Evolutionary conservation across 768 basidiomycete species (phyloP).

Genomic region (Ramaria rubella): DNA sequence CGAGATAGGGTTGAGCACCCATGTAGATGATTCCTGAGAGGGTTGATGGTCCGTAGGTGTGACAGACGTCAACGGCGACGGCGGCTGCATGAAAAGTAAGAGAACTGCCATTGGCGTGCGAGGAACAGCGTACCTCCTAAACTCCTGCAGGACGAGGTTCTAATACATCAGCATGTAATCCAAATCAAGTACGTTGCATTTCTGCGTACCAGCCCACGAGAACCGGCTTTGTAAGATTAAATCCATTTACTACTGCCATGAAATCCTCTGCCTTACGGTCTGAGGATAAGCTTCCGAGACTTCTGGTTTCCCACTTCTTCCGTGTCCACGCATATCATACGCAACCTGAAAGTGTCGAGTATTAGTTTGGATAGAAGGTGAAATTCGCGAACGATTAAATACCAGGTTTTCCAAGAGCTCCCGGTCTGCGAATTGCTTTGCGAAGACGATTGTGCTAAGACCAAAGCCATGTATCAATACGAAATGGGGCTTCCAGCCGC

Average conservation of each 20-base stretch:
- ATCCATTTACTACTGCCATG: conserved; percentile 25
- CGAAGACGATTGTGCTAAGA: conserved; percentile 31
- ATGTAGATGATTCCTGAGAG: conserved; percentile 17
- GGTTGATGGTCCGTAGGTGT: conserved; percentile 17
- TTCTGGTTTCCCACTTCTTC: conserved; percentile 25
- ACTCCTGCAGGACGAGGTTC: background rate
- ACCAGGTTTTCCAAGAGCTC: background rate
- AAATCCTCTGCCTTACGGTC: conserved; percentile 28
- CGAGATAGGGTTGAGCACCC: conserved; percentile 10
- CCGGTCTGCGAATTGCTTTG: conserved; percentile 13
- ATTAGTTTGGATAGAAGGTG: background rate
- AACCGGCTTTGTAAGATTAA: conserved; percentile 24
- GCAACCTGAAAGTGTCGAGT: conserved; percentile 26
- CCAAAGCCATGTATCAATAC: conserved; percentile 39
- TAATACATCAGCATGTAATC: conserved; percentile 12
- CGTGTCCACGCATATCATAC: conserved; percentile 32
- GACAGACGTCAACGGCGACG: conserved; percentile 24
- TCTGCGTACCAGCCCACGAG: conserved; percentile 32
- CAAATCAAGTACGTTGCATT: conserved; percentile 11
- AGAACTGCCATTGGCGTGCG: conserved; percentile 21
- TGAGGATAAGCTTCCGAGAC: conserved; percentile 24
- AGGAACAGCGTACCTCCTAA: conserved; percentile 11
- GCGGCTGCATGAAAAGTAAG: conserved; percentile 24
- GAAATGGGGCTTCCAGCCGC: conserved; percentile 34
- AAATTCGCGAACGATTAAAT: background rate